These are phyloP conservation scores for Gaertneriomyces semiglobifer DNA, from an alignment of 192 early-diverging fungal species.

Conservation along the genomic window DNA sequence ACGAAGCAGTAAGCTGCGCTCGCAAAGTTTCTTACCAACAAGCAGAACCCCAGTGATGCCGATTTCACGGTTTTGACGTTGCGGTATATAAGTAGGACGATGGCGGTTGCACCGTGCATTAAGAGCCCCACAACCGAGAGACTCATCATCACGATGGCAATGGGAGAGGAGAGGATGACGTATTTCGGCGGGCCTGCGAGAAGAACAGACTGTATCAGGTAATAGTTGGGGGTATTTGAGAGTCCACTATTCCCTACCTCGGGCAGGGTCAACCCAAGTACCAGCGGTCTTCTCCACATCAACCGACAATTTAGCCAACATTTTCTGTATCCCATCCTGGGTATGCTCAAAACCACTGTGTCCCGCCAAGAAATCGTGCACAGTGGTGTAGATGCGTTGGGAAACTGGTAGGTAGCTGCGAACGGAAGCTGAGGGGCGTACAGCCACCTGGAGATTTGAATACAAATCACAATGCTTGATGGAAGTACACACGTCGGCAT, in stretches of 20 bases:
- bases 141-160: not conserved
- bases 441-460: conserved; percentile 5
- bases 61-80: not conserved
- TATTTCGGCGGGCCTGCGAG: not conserved
- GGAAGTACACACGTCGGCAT: conserved; percentile 21
- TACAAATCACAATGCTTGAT: conserved; percentile 22
- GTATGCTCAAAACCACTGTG: too few relatives aligned
- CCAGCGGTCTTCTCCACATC: conserved; percentile 8
- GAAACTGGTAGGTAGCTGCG: conserved; percentile 20
- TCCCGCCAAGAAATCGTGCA: conserved; percentile 18
- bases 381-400: conserved; percentile 2
- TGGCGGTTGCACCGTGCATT: not conserved
- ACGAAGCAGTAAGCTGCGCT: too few relatives aligned
- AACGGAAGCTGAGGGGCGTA: conserved; percentile 18
- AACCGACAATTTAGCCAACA: not conserved
- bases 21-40: not conserved
- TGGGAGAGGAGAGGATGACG: not conserved
- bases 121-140: not conserved
- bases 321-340: not conserved
- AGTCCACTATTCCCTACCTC: not conserved
- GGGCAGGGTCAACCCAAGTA: conserved; percentile 7
- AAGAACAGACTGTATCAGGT: not conserved
- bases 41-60: not conserved
- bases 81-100: not conserved
- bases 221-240: not conserved